A percentile compares a stretch with the other conserved stretches of the same genome.
Conservation (phyloP, 805 yeast genomes). For the Kodamaea hsintzibuensis region DNA sequence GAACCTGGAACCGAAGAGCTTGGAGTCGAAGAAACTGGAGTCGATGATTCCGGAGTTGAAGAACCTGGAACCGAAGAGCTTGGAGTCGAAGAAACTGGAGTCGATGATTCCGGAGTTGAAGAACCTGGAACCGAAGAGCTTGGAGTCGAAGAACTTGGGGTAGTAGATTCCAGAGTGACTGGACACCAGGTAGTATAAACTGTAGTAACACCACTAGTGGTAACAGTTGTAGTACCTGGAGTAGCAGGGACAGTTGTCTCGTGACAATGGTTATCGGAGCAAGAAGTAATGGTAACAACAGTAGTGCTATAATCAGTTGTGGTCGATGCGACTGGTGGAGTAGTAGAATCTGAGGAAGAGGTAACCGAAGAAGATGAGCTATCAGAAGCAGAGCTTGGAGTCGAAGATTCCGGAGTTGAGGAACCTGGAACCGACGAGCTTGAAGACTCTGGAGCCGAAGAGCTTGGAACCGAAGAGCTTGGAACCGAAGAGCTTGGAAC, state of each 20-base stretch:
- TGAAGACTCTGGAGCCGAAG: background rate
- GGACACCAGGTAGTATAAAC: constrained; percentile 45
- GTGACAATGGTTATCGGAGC: constrained; percentile 32
- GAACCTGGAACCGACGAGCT: background rate
- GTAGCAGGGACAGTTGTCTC: constrained; percentile 19
- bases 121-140: background rate
- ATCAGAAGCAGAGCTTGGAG: background rate
- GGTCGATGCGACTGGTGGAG: background rate
- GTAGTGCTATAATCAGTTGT: constrained; percentile 21
- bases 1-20: constrained; percentile 27
- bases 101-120: background rate
- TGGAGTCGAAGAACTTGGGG: background rate
- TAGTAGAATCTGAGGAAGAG: background rate
- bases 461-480: background rate
- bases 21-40: constrained; percentile 9
- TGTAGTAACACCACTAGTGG: constrained; percentile 35
- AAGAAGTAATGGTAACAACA: constrained; percentile 41
- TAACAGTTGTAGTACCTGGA: constrained; percentile 26
- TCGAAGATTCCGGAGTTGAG: background rate
- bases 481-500: constrained; percentile 25
- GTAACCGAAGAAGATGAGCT: background rate
- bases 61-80: background rate
- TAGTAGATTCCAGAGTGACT: constrained; percentile 9
- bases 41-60: background rate
- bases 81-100: background rate